Percentiles rank a stretch among this genome's conserved stretches.
These are phyloP conservation scores for Daedaleopsis sinensis DNA, from an alignment of 768 basidiomycete species.

Conservation along the genomic window DNA sequence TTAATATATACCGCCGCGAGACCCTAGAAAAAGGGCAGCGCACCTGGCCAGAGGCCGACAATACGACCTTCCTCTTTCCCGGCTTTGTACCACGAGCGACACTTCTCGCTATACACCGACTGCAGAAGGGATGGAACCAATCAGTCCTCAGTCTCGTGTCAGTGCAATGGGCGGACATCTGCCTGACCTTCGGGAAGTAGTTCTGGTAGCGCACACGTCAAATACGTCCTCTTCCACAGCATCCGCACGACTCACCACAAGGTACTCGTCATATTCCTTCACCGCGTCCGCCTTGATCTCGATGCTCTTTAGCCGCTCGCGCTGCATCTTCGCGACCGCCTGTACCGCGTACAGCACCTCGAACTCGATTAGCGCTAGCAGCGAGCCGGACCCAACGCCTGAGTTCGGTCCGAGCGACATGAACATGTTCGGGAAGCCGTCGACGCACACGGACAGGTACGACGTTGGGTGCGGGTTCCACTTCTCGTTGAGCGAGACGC, in stretches of 20 bases:
- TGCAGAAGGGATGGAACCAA: too few relatives aligned
- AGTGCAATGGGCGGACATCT: too few relatives aligned
- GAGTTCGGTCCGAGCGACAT: constrained; percentile 59
- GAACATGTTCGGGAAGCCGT: constrained; percentile 76
- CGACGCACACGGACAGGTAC: constrained; percentile 60
- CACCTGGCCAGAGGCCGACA: constrained; percentile 65
- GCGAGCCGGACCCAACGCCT: constrained; percentile 54
- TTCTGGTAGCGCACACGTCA: too few relatives aligned
- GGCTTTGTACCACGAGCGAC: constrained; percentile 63
- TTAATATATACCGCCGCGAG: neutral
- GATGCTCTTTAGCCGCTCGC: constrained; percentile 63
- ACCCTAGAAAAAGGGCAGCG: too few relatives aligned
- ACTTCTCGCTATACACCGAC: constrained; percentile 62
- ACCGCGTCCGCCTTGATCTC: constrained; percentile 63
- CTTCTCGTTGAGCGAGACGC: constrained; percentile 51
- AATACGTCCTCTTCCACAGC: too few relatives aligned
- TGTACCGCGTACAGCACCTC: constrained; percentile 60
- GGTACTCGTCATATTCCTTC: constrained; percentile 61
- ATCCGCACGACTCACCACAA: constrained; percentile 43
- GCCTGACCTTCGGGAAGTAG: constrained; percentile 54
- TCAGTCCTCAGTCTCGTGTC: too few relatives aligned
- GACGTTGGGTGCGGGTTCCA: constrained; percentile 57
- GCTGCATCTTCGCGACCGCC: constrained; percentile 60
- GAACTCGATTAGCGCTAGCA: constrained; percentile 58
- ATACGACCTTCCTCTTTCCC: constrained; percentile 59